These are phyloP conservation scores for Populus alba DNA, from an alignment of 345 rosid species.

Conservation along the genomic window DNA sequence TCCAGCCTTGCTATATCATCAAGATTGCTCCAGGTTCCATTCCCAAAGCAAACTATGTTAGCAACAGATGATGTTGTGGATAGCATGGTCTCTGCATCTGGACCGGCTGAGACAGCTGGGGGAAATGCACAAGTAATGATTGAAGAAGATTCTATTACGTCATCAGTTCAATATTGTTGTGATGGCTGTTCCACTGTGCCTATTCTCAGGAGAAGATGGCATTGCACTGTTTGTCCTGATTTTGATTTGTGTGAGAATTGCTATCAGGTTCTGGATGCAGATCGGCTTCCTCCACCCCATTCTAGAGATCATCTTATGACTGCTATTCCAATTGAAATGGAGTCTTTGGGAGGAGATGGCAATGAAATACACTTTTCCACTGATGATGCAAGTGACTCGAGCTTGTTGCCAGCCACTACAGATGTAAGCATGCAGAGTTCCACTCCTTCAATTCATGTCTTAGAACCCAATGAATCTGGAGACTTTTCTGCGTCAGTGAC, in stretches of 20 bases:
- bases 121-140: slow-evolving; percentile 76
- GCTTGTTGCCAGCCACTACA: slow-evolving; percentile 43
- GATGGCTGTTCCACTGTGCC: slow-evolving; percentile 99
- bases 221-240: slow-evolving; percentile 95
- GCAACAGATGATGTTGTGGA: slow-evolving; percentile 77
- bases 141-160: slow-evolving; percentile 92
- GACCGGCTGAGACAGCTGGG: slow-evolving; percentile 55
- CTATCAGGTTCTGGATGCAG: slow-evolving; percentile 81
- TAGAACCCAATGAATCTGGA: slow-evolving; percentile 83
- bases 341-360: slow-evolving; percentile 79
- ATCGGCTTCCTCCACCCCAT: slow-evolving; percentile 86
- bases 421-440: slow-evolving; percentile 53
- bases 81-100: slow-evolving; percentile 50
- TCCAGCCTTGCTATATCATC: slow-evolving; percentile 97
- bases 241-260: slow-evolving; percentile 97
- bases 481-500: slow-evolving; percentile 68
- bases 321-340: slow-evolving; percentile 90
- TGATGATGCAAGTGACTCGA: slow-evolving; percentile 63
- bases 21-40: slow-evolving; percentile 97
- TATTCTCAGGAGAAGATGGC: slow-evolving; percentile 94
- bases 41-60: slow-evolving; percentile 92
- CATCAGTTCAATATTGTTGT: slow-evolving; percentile 97
- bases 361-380: slow-evolving; percentile 76
- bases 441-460: slow-evolving; percentile 86
- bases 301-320: slow-evolving; percentile 95